A percentile compares a stretch with the other conserved stretches of the same genome.
These are phyloP conservation scores for Styphnolobium japonicum DNA, from an alignment of 306 rosid species.

Conservation along the genomic window DNA sequence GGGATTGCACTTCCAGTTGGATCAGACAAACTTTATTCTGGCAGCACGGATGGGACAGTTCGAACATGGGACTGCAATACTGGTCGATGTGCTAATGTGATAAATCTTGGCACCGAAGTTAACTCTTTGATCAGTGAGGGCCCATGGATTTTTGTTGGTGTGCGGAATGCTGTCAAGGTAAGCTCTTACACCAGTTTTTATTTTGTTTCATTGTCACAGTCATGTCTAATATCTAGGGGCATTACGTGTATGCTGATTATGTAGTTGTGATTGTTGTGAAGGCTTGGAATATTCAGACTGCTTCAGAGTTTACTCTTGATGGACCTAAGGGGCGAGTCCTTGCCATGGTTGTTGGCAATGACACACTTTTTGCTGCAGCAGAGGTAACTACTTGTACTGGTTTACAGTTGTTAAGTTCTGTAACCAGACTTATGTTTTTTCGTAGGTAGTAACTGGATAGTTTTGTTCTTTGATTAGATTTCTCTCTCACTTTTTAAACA, in stretches of 20 bases:
- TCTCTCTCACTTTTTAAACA: neutral
- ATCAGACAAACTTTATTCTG: slow-evolving; percentile 41
- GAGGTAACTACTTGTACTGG: slow-evolving; percentile 23
- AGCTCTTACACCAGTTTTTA: neutral
- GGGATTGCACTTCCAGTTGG: slow-evolving; percentile 43
- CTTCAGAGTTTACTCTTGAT: slow-evolving; percentile 24
- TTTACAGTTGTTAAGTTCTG: neutral
- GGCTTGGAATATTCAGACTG: slow-evolving; percentile 47
- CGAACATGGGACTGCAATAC: slow-evolving; percentile 52
- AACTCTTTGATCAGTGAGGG: slow-evolving; percentile 44
- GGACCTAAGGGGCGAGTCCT: slow-evolving; percentile 43
- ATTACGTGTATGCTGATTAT: neutral
- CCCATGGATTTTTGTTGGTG: slow-evolving; percentile 50
- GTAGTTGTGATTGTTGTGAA: slow-evolving; percentile 14
- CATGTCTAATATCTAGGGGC: neutral
- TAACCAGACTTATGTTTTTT: neutral
- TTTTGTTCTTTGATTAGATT: neutral
- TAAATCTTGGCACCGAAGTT: slow-evolving; percentile 33
- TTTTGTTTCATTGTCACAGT: neutral
- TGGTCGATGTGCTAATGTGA: slow-evolving; percentile 29
- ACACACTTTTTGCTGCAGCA: slow-evolving; percentile 42
- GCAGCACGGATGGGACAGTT: slow-evolving; percentile 42
- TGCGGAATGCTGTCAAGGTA: slow-evolving; percentile 44
- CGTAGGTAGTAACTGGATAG: neutral
- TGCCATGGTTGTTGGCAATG: slow-evolving; percentile 35